Evolutionary conservation across 2,329 filamentous ascomycete species (phyloP), one percentile per base, ranked within the genome.

Genomic region (Ramichloridium luteum): DNA sequence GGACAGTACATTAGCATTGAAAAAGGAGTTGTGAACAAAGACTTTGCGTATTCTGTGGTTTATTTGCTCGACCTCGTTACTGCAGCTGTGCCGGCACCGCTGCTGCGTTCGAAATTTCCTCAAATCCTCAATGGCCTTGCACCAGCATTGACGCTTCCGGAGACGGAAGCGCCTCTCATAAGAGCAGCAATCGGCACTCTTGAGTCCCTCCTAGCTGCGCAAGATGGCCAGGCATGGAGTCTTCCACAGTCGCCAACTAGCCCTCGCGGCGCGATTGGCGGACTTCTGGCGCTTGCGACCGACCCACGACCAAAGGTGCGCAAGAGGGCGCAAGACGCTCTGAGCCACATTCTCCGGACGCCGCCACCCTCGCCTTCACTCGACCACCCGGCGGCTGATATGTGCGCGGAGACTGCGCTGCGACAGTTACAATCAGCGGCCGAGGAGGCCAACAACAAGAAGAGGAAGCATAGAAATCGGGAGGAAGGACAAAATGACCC

Each of bases 61-160:
- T 98, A 98, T 59, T 77, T 98, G 11, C 83, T 98, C 63, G 88
- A 98, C 59, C 67, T 93, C 45, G 74, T 94, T 47, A 90, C 85
- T 11, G 80, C 81, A 37, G 81, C 77, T 60, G 77, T 86, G 39
- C 84, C 90, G 33, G 72, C 82, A 39, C 74, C 86, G 38, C 76
- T 98, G 37, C 78, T 98, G 35, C 82, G 86, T 51, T 80, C 84
- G 45, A 94, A 96, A 58, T 98, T 98, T 63, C 80, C 82, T 16
- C 82, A 92, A 58, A 94, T 98, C 50, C 75, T 98, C 38, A 75
- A 77, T 17, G 77, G 80, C 39, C 72, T 98, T 45, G 85, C 83
- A 13, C 86, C 88, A 2, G 79, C 86, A 9, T 68, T 98, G 28
- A 76, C 81, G 32, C 68, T 82, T 43, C 66, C 74, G 26, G 80